These are phyloP conservation scores for Suillus tomentosus DNA, from an alignment of 768 basidiomycete genomes.

Conservation along the genomic window DNA sequence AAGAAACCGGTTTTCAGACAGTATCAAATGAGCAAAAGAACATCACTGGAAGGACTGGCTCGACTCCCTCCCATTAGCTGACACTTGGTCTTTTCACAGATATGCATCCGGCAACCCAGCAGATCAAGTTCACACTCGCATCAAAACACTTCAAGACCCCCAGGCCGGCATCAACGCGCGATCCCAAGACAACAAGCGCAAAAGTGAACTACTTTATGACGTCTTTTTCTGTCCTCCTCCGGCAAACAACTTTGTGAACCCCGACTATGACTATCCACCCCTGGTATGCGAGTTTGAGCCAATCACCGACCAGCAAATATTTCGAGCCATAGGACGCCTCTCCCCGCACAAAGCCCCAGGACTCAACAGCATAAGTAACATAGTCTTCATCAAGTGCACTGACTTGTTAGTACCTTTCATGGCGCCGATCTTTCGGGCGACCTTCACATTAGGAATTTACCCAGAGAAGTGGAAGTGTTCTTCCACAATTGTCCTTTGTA, in stretches of 20 bases:
- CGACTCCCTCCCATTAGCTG: fast-evolving
- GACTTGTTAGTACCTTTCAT: conserved; percentile 17
- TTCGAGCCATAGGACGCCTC: neutral
- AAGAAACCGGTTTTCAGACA: neutral
- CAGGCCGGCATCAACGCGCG: neutral
- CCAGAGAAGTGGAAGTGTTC: conserved; percentile 23
- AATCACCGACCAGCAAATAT: neutral
- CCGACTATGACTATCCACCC: neutral
- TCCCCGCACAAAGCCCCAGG: conserved; percentile 6
- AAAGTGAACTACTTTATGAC: neutral
- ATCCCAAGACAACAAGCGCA: neutral
- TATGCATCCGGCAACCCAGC: neutral
- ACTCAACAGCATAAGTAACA: conserved; percentile 29
- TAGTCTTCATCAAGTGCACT: conserved; percentile 16
- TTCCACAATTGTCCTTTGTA: conserved; percentile 33
- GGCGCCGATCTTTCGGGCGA: conserved; percentile 15
- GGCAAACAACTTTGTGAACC: neutral
- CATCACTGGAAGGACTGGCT: neutral
- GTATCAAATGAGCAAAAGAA: neutral
- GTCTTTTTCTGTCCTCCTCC: neutral
- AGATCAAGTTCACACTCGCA: neutral
- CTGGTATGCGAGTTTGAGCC: neutral
- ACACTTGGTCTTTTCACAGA: neutral
- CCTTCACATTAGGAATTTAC: conserved; percentile 16
- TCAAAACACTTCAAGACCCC: neutral